Conservation (phyloP, 805 yeast species). For the Starmerella powellii region DNA sequence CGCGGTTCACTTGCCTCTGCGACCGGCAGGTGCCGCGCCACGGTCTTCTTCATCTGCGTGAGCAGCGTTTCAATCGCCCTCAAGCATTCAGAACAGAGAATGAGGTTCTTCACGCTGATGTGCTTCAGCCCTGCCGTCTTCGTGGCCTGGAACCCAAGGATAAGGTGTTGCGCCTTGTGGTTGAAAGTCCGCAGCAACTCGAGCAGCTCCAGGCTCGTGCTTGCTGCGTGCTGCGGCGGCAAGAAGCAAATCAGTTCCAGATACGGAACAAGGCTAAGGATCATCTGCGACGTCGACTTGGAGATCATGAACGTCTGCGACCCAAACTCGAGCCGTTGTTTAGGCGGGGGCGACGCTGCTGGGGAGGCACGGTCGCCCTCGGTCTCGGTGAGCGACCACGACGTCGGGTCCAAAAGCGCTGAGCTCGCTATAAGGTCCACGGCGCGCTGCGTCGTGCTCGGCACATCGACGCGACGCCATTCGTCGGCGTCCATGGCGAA, state of each 20-base stretch:
- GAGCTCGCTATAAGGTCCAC: conserved; percentile 42
- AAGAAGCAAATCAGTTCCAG: conserved; percentile 46
- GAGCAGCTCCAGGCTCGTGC: conserved; percentile 26
- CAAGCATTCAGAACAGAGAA: conserved; percentile 55
- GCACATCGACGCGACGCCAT: conserved; percentile 67
- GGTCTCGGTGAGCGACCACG: conserved; percentile 32
- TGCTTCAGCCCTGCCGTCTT: conserved; percentile 57
- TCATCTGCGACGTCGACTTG: conserved; percentile 34
- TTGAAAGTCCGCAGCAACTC: conserved; percentile 43
- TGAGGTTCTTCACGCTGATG: conserved; percentile 59
- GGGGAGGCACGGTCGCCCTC: neutral
- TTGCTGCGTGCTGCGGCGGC: conserved; percentile 32
- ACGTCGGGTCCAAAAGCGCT: conserved; percentile 36
- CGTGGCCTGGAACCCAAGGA: conserved; percentile 66
- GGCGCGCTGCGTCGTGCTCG: conserved; percentile 36
- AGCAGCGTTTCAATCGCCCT: conserved; percentile 36
- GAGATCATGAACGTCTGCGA: conserved; percentile 50
- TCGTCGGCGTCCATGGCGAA: conserved; percentile 49
- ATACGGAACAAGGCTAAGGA: conserved; percentile 39
- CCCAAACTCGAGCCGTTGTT: conserved; percentile 32
- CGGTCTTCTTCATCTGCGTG: conserved; percentile 29
- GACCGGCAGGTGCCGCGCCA: conserved; percentile 25
- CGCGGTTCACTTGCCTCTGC: too few relatives aligned
- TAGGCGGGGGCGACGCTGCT: neutral
- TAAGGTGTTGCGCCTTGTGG: conserved; percentile 44